These are phyloP conservation scores for Paramecium bursaria DNA, from an alignment of 73 alveolate genomes.

Conservation along the genomic window DNA sequence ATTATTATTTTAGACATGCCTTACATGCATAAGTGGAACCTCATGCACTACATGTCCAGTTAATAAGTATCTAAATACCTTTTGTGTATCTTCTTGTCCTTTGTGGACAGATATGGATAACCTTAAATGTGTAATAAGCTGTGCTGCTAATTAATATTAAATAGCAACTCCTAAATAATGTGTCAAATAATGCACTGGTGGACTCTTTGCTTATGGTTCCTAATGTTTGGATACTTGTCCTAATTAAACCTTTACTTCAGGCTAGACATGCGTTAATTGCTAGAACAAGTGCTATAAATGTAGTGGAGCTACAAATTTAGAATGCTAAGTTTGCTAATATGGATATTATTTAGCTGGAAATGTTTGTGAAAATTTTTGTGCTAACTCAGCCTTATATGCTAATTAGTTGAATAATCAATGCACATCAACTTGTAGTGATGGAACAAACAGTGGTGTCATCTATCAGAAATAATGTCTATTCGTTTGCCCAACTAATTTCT, in stretches of 20 bases:
- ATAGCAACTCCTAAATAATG: conserved; percentile 22
- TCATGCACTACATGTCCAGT: no score
- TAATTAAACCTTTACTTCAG: not conserved
- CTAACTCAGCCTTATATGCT: not conserved
- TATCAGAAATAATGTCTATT: not conserved
- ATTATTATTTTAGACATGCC: no score
- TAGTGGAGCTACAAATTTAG: conserved; percentile 4
- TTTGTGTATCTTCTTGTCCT: no score
- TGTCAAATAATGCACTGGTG: not conserved
- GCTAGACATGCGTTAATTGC: not conserved
- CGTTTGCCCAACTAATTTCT: not conserved
- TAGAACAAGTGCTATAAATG: conserved; percentile 7
- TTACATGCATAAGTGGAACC: no score
- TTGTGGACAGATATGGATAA: no score
- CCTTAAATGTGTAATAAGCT: no score
- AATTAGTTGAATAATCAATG: conserved; percentile 2
- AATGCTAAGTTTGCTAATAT: not conserved
- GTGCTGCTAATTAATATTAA: no score
- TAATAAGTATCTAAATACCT: no score
- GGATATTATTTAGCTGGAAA: not conserved
- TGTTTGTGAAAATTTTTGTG: conserved; percentile 15
- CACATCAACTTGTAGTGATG: not conserved
- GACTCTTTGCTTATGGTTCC: not conserved
- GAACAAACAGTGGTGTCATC: conserved; percentile 8
- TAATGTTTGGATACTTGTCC: not conserved